Base-by-base conservation (phyloP, 176 grass and related monocot genomes). In the Musa troglodytarum region DNA sequence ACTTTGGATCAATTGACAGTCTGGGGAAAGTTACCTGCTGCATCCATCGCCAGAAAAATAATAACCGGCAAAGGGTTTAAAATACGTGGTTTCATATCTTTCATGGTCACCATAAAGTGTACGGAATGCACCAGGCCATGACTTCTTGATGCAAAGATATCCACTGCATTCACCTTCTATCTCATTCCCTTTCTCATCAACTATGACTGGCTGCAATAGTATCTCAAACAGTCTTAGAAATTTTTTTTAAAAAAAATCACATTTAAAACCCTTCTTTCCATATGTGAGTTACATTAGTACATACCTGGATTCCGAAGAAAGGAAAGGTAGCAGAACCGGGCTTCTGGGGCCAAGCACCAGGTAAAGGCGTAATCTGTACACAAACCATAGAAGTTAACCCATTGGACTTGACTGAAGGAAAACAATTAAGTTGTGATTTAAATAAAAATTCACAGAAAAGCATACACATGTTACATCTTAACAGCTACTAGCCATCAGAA, bases 21-120 rank as follows among this genome's bases (percentile, higher is more conserved):
- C 10, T 14, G 6, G 59, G 69, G 49, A 74, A 17, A 64, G 1
- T 56, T 86, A 98, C 94, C 94, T 94, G 50, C 88, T 87, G 84
- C 95, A 94, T 69, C 95, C 95, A 87, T 99, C 95, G 16, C 95
- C 95, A 3, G 95, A 89, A 79, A 99, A 99, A 84, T 99, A 94
- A 79, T 99, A 99, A 69, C 95, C 95, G 57, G 88, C 23, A 74
- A 99, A 98, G 69, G 95, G 95, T 86, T 94, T 99, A 55, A 91
- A 99, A 82, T 99, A 99, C 76, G 95, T 89, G 3, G 95, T 99
- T 68, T 99, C 90, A 64, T 99, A 99, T 99, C 95, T 99, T 26
- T 99, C 95, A 76, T 89, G 80, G 79, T 99, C 95, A 87, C 86
- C 95, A 81, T 86, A 92, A 21, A 99, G 88, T 73, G 95, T 89